Evolutionary conservation across 2,329 filamentous ascomycete species (phyloP).

Genomic region (Ploettnerulaceae sp.): DNA sequence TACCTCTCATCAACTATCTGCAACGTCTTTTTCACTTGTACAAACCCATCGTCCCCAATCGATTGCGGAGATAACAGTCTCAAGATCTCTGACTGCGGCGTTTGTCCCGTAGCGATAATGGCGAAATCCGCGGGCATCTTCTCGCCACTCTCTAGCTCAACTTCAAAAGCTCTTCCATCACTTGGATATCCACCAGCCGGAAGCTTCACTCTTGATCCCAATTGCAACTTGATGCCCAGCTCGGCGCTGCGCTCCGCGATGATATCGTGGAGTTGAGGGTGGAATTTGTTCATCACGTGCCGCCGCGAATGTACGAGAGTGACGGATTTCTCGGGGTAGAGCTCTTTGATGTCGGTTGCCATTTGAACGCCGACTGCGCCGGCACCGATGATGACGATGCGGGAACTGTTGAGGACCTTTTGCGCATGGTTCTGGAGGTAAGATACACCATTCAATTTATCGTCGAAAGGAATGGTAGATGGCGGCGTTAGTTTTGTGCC

Average conservation of each 20-base stretch:
- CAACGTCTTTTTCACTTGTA: conserved; percentile 18
- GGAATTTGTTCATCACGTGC: conserved; percentile 40
- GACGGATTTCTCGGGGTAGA: conserved; percentile 43
- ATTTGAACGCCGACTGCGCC: conserved; percentile 48
- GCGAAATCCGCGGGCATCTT: conserved; percentile 18
- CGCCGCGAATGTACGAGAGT: conserved; percentile 44
- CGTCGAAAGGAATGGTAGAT: not conserved
- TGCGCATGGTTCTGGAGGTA: not conserved
- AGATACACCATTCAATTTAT: not conserved
- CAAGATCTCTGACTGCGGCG: conserved; percentile 35
- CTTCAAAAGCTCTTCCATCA: not conserved
- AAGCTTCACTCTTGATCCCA: conserved; percentile 34
- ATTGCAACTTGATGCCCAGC: conserved; percentile 37
- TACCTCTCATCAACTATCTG: not conserved
- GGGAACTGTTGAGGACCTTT: not conserved
- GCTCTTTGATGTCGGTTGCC: conserved; percentile 43
- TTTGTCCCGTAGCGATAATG: conserved; percentile 46
- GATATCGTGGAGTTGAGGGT: conserved; percentile 36
- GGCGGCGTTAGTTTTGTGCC: not conserved
- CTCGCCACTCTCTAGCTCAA: not conserved
- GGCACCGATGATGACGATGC: conserved; percentile 39
- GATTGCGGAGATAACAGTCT: conserved; percentile 7
- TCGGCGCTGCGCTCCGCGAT: conserved; percentile 34
- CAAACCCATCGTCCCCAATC: conserved; percentile 24
- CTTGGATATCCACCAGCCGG: conserved; percentile 3